Base-by-base conservation (phyloP, 352 stramenopile species). In the Phytophthora idaei region DNA sequence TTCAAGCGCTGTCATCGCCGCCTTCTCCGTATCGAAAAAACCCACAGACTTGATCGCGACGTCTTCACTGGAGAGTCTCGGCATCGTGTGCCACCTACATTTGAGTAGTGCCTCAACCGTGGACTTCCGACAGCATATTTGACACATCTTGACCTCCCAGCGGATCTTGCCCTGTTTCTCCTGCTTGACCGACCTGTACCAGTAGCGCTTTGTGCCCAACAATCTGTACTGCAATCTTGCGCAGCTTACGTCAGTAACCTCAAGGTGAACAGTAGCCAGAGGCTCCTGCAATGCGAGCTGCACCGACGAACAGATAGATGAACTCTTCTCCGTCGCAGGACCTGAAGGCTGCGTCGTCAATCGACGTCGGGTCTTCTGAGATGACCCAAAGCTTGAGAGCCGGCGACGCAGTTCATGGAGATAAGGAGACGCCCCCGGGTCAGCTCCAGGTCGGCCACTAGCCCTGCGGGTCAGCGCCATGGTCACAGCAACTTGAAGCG, bases 161-260 rank as follows among this genome's bases (percentile, higher is more conserved):
- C 73, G 76, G 56, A 83, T 85, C 17, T 69, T 76, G 27, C 65
- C 69, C 34, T 79, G 64, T 34, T 86, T 85, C 42, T 92, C 83
- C 59, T 89, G 85, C 47, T 92, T 92, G 2, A 94, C 57, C 3
- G 63, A 81, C 1, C 77, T 69, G 44, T 79, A 87, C 84, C 87
- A 93, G 62, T 92, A 94, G 61, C 80, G 69, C 25, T 74, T 84
- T 1, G 78, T 67, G 7, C 87, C 87, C 0, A 93, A 56, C 4
- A 93, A 55, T 17, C 69, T 69, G 21, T 83, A 85, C 63, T 94
- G 87, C 34, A 94, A 48, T 34, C 77, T 69, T 2, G 74, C 73
- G n/a, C 72, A 79, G 60, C 76, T 92, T 53, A 81, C 60, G n/a
- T 90, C 81, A 10, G n/a, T 46, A 34, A 77, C 65, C 29, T 77